Evolutionary conservation across 139 green algal species (phyloP).

Genomic region (Dunaliella sp.): DNA sequence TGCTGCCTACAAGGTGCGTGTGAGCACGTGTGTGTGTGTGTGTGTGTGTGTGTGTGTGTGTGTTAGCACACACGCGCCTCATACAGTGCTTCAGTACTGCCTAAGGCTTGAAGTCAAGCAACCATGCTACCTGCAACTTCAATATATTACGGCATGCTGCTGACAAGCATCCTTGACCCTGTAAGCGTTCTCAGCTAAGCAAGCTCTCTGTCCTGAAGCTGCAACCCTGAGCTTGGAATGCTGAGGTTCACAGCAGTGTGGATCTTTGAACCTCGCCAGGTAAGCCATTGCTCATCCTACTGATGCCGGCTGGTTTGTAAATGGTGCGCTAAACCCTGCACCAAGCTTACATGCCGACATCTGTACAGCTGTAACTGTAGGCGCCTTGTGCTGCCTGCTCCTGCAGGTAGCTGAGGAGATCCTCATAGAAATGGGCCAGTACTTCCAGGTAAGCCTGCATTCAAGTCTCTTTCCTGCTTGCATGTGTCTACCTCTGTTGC

Average conservation of each 20-base stretch:
- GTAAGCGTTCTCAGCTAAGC: no score
- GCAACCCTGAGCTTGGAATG: no score
- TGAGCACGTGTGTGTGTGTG: neutral
- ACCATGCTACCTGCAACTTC: no score
- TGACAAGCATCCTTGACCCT: no score
- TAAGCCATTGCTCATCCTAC: no score
- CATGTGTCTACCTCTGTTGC: no score
- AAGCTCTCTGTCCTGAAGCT: no score
- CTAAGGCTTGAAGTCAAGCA: neutral
- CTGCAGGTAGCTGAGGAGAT: constrained; percentile 65
- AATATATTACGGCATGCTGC: no score
- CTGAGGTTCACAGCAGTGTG: no score
- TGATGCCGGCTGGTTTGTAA: no score
- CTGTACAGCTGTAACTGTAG: neutral
- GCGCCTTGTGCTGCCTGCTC: neutral
- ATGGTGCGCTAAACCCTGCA: neutral
- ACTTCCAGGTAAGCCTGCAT: constrained; percentile 92
- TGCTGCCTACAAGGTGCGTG: constrained; percentile 29
- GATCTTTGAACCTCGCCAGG: no score
- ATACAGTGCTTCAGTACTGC: neutral
- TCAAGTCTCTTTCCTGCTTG: no score
- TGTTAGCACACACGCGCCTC: neutral
- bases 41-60: neutral
- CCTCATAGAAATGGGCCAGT: constrained; percentile 87
- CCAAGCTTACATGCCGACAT: neutral